Conservation (phyloP, 2,329 filamentous ascomycete species). For the Nemania abortiva region DNA sequence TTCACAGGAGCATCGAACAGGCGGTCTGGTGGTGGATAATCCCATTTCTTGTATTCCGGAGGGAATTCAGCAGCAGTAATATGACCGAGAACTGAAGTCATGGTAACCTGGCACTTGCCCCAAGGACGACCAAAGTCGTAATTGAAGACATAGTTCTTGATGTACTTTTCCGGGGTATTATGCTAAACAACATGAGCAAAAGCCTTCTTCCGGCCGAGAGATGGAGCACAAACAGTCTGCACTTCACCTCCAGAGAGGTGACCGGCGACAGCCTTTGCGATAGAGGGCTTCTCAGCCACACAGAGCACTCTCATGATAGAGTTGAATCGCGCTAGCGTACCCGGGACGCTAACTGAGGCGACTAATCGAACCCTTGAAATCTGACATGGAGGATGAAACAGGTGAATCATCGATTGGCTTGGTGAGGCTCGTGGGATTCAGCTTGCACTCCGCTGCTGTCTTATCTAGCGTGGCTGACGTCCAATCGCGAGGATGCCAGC, state of each 20-base stretch:
- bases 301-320: constrained; percentile 71
- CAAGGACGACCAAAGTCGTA: constrained; percentile 87
- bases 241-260: constrained; percentile 85
- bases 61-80: constrained; percentile 85
- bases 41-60: constrained; percentile 81
- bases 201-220: constrained; percentile 31
- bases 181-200: constrained; percentile 61
- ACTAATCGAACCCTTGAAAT: constrained; percentile 29
- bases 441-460: neutral
- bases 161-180: constrained; percentile 77
- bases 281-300: constrained; percentile 91
- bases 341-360: constrained; percentile 32
- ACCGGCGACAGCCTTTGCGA: constrained; percentile 91
- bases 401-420: constrained; percentile 34
- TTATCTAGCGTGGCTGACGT: neutral
- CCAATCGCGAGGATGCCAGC: neutral
- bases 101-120: constrained; percentile 86
- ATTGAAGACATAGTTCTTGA: constrained; percentile 94
- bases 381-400: constrained; percentile 34
- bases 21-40: constrained; percentile 78
- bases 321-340: constrained; percentile 36
- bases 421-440: neutral
- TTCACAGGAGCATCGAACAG: constrained; percentile 86
- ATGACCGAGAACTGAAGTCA: constrained; percentile 94
- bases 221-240: constrained; percentile 70